A percentile compares a stretch with the other conserved stretches of the same genome.
Conservation (phyloP, 768 basidiomycete species). For the Agrocybe pediades region DNA sequence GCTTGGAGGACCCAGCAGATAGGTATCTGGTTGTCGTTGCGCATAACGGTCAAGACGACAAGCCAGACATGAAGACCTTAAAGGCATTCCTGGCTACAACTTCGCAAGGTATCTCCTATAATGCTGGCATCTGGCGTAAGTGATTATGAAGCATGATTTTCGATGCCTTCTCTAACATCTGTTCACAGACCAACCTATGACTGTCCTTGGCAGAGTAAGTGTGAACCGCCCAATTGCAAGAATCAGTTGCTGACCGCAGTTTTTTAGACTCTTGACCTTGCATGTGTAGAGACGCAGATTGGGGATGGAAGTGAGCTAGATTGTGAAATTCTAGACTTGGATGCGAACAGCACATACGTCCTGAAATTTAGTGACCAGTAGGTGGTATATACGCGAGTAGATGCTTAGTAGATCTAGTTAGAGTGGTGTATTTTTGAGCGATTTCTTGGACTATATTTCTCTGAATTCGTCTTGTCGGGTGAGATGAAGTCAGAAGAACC, state of each 20-base stretch:
- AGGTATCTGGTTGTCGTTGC: conserved; percentile 88
- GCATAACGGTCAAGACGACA: conserved; percentile 71
- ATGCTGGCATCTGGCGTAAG: conserved; percentile 89
- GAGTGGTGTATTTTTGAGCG: neutral
- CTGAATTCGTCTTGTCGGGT: no score
- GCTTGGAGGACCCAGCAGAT: conserved; percentile 47
- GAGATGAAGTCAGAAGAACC: no score
- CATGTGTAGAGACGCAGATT: conserved; percentile 94
- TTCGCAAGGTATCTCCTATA: conserved; percentile 86
- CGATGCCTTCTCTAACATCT: conserved; percentile 9
- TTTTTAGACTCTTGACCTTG: conserved; percentile 68
- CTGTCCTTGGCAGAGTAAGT: conserved; percentile 70
- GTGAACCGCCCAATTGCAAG: neutral
- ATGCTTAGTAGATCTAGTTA: neutral
- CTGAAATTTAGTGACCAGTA: conserved; percentile 29
- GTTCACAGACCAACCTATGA: conserved; percentile 86
- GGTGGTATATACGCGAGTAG: neutral
- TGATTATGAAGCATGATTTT: conserved; percentile 20
- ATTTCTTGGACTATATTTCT: neutral
- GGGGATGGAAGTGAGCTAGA: conserved; percentile 77
- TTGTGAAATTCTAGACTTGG: conserved; percentile 79
- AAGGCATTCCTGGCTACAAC: conserved; percentile 82
- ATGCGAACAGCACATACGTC: conserved; percentile 30
- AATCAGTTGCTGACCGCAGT: conserved; percentile 16
- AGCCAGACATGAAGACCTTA: conserved; percentile 73